phyloP scores from a whole-genome alignment of 345 rosid genomes.

The Eutrema yunnanense region DNA sequence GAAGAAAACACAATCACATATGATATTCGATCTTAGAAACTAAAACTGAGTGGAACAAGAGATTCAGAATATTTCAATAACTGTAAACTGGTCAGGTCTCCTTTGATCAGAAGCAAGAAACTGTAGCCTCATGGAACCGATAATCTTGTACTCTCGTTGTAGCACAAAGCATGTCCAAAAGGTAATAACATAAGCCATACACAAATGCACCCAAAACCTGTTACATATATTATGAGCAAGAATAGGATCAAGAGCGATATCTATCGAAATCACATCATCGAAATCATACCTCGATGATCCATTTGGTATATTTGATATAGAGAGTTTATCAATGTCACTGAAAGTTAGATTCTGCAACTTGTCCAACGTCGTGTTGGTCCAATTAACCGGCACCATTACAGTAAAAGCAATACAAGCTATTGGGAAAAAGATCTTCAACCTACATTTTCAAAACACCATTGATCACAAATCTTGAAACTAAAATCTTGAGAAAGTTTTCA shows the following conservation, averaged over 20 bases:
- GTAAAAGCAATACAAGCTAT: conserved; percentile 64
- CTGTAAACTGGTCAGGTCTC: conserved; percentile 86
- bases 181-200: conserved; percentile 82
- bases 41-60: not conserved
- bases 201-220: conserved; percentile 93
- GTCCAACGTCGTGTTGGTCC: conserved; percentile 69
- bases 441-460: conserved; percentile 24
- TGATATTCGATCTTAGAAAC: not conserved
- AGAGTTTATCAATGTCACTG: conserved; percentile 76
- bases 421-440: conserved; percentile 85
- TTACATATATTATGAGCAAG: not conserved
- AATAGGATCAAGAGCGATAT: not conserved
- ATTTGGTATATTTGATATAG: conserved; percentile 79
- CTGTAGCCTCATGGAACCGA: conserved; percentile 77
- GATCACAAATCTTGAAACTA: not conserved
- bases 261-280: not conserved
- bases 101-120: conserved; percentile 82
- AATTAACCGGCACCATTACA: conserved; percentile 77
- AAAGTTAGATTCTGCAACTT: conserved; percentile 38
- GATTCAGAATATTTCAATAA: conserved; percentile 1
- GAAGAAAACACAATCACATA: not conserved
- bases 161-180: conserved; percentile 87
- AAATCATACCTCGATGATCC: conserved; percentile 63
- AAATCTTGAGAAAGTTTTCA: not conserved
- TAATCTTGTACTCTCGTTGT: conserved; percentile 65